These are phyloP conservation scores for Triangularia setosa DNA, from an alignment of 2,329 filamentous ascomycete species.

Conservation along the genomic window DNA sequence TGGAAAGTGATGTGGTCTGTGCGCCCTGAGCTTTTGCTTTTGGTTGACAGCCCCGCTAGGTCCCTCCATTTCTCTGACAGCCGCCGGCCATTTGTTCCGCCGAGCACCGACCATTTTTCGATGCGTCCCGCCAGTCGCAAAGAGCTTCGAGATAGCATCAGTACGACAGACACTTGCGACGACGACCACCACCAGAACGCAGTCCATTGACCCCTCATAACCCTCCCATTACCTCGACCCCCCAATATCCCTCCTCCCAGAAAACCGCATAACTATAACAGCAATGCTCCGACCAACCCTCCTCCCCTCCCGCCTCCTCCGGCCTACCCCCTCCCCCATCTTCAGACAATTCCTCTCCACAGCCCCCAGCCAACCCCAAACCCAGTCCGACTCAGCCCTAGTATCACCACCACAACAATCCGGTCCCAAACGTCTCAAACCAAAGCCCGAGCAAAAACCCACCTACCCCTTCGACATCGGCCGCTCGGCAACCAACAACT, in stretches of 20 bases:
- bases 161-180: background rate
- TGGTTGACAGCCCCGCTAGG: background rate
- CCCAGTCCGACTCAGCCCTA: too few species aligned
- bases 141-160: background rate
- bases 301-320: conserved; percentile 10
- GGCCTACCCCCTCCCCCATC: background rate
- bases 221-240: background rate
- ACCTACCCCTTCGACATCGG: conserved; percentile 59
- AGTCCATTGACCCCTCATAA: background rate
- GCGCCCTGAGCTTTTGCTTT: background rate
- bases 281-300: conserved; percentile 20
- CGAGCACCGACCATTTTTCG: background rate
- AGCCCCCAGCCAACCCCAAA: background rate
- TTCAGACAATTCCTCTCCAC: conserved; percentile 9
- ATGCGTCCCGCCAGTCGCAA: background rate
- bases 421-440: conserved; percentile 2
- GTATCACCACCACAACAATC: conserved; percentile 2
- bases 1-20: background rate
- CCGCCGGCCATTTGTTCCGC: background rate
- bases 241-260: background rate
- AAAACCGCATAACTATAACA: background rate
- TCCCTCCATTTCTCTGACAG: background rate
- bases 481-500: conserved; percentile 65
- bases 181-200: background rate
- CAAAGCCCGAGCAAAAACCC: conserved; percentile 5